These are phyloP conservation scores for Colletotrichum somersetense DNA, from an alignment of 2,329 filamentous ascomycete species.

Conservation along the genomic window DNA sequence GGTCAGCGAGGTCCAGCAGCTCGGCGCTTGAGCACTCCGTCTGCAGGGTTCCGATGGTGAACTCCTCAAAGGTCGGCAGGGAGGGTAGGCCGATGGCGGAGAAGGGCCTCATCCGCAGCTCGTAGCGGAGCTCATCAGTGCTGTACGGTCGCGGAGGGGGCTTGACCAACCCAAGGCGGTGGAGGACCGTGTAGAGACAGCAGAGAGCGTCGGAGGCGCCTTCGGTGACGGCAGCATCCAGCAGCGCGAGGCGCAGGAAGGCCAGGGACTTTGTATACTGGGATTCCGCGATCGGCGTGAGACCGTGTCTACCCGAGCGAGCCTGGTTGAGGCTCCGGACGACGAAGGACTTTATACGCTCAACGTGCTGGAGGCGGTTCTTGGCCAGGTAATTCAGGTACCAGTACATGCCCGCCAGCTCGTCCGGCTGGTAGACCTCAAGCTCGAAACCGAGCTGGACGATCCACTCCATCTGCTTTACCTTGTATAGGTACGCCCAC, in stretches of 20 bases:
- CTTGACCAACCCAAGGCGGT: slow-evolving; percentile 68
- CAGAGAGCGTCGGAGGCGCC: slow-evolving; percentile 67
- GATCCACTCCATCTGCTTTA: slow-evolving; percentile 88
- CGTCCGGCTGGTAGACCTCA: slow-evolving; percentile 87
- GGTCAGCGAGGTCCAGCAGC: slow-evolving; percentile 61
- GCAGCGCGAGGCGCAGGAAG: slow-evolving; percentile 70
- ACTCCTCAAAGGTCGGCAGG: slow-evolving; percentile 74
- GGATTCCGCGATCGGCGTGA: slow-evolving; percentile 52
- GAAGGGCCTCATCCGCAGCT: slow-evolving; percentile 90
- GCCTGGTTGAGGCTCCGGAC: slow-evolving; percentile 54
- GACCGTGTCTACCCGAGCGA: slow-evolving; percentile 36
- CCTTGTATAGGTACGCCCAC: slow-evolving; percentile 92
- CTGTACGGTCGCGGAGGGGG: slow-evolving; percentile 72
- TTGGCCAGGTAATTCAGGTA: slow-evolving; percentile 82
- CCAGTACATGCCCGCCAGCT: slow-evolving; percentile 91
- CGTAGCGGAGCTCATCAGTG: slow-evolving; percentile 77
- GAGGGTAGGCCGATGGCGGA: slow-evolving; percentile 75
- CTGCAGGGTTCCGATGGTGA: slow-evolving; percentile 59
- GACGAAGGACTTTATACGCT: slow-evolving; percentile 78
- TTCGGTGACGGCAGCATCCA: slow-evolving; percentile 74
- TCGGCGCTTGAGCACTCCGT: slow-evolving; percentile 53
- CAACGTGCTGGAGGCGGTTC: slow-evolving; percentile 75
- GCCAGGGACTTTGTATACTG: slow-evolving; percentile 64
- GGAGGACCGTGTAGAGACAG: slow-evolving; percentile 75
- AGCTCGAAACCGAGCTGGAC: slow-evolving; percentile 95